phyloP scores from a whole-genome alignment of 2,329 filamentous ascomycete species.

The Sordariomycetes sp. region DNA sequence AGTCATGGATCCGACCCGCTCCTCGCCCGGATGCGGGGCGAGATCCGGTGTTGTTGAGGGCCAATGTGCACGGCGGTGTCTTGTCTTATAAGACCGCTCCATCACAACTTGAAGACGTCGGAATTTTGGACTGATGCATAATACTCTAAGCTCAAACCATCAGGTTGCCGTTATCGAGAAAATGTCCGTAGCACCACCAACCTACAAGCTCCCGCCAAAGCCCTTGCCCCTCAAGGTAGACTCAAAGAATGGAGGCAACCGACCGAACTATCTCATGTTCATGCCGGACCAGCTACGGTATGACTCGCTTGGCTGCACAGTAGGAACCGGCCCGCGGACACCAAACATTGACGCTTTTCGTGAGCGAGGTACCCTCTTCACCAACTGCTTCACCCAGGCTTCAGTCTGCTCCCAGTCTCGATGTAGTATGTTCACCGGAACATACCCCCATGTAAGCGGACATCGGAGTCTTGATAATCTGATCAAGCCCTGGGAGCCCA shows the following conservation, averaged over 20 bases:
- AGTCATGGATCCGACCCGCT: too few species aligned
- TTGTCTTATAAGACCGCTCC: too few species aligned
- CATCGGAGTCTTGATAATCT: conserved; percentile 35
- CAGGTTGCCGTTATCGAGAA: too few species aligned
- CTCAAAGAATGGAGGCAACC: conserved; percentile 15
- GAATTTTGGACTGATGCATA: too few species aligned
- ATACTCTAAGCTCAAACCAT: too few species aligned
- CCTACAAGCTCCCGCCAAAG: too few species aligned
- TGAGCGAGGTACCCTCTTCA: conserved; percentile 26
- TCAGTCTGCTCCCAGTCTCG: conserved; percentile 36
- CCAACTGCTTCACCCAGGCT: conserved; percentile 34
- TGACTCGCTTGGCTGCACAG: conserved; percentile 28
- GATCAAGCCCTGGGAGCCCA: conserved; percentile 38
- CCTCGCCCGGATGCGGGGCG: too few species aligned
- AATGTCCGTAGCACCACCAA: too few species aligned
- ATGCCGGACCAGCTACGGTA: conserved; percentile 39
- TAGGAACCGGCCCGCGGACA: conserved; percentile 17
- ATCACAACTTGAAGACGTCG: too few species aligned
- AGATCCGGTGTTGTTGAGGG: too few species aligned
- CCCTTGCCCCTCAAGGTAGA: conserved; percentile 4
- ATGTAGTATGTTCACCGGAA: conserved; percentile 36
- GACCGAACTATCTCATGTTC: conserved; percentile 31
- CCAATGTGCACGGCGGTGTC: too few species aligned
- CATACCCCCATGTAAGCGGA: conserved; percentile 34
- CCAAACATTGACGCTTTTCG: conserved; percentile 34